These are phyloP conservation scores for Solanum peruvianum DNA, from an alignment of 257 asterid species.

Conservation along the genomic window DNA sequence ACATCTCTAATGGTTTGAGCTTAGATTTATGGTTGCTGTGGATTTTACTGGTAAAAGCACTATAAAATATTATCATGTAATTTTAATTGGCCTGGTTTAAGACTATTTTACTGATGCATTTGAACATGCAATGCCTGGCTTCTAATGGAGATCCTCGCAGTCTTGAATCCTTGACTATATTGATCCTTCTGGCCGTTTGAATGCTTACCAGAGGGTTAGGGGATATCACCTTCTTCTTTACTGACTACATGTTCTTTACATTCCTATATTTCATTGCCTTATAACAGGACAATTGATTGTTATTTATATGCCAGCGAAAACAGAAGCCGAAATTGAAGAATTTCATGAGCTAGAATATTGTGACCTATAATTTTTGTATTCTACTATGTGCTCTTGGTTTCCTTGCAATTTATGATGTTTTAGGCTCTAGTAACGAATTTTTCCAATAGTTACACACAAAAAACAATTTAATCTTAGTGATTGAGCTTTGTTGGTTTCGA, in stretches of 20 bases:
- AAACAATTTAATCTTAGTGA: neutral
- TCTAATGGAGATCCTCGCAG: conserved; percentile 61
- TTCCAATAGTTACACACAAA: neutral
- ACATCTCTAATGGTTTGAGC: conserved; percentile 81
- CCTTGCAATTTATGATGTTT: neutral
- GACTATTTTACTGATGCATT: neutral
- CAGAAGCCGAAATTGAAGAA: neutral
- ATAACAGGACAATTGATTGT: neutral
- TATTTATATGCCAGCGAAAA: neutral
- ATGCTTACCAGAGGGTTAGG: conserved; percentile 72
- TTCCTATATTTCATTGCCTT: neutral
- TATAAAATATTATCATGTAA: neutral
- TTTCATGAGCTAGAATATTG: neutral
- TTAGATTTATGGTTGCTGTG: conserved; percentile 77
- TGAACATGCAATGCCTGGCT: conserved; percentile 17
- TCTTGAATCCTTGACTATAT: conserved; percentile 50
- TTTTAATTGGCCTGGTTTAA: neutral
- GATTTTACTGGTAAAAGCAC: conserved; percentile 61
- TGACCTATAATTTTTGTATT: neutral
- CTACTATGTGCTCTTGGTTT: neutral
- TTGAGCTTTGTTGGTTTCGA: neutral
- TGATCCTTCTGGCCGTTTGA: conserved; percentile 46
- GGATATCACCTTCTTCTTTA: neutral
- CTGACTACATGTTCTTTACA: neutral
- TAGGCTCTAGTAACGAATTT: neutral